Percentiles rank a stretch among this genome's conserved stretches.
Conservation (phyloP, 106 monocot genomes). For the Amphibolis antarctica region DNA sequence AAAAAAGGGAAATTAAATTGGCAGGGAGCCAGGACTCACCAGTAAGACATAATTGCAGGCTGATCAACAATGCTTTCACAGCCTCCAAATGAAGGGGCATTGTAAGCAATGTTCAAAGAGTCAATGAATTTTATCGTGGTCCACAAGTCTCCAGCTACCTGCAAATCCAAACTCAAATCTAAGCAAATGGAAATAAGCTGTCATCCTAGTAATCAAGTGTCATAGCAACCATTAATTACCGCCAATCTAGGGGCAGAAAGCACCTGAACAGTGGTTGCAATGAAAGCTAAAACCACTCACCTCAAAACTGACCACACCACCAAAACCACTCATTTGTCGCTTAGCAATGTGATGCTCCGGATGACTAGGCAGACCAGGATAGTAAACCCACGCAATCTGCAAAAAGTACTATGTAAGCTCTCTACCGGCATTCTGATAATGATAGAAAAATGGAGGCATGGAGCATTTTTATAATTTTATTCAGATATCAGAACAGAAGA, state of each 20-base stretch:
- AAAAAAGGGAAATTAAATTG: neutral
- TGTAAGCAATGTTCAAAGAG: constrained; percentile 63
- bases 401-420: neutral
- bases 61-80: constrained; percentile 79
- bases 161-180: constrained; percentile 5
- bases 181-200: neutral
- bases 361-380: constrained; percentile 67
- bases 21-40: constrained; percentile 18
- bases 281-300: constrained; percentile 8
- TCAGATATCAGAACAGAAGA: too few relatives aligned
- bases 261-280: neutral
- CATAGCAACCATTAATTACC: neutral
- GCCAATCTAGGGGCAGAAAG: neutral
- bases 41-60: constrained; percentile 80
- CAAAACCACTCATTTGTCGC: constrained; percentile 68
- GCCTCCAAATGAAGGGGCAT: constrained; percentile 72
- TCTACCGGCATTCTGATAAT: too few relatives aligned
- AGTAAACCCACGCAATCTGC: constrained; percentile 67
- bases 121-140: constrained; percentile 50
- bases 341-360: constrained; percentile 78
- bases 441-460: too few relatives aligned
- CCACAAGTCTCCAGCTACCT: constrained; percentile 51
- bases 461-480: too few relatives aligned
- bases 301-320: constrained; percentile 85
- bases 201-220: neutral